phyloP scores from a whole-genome alignment of 345 rosid species.

The Anacardium occidentale region DNA sequence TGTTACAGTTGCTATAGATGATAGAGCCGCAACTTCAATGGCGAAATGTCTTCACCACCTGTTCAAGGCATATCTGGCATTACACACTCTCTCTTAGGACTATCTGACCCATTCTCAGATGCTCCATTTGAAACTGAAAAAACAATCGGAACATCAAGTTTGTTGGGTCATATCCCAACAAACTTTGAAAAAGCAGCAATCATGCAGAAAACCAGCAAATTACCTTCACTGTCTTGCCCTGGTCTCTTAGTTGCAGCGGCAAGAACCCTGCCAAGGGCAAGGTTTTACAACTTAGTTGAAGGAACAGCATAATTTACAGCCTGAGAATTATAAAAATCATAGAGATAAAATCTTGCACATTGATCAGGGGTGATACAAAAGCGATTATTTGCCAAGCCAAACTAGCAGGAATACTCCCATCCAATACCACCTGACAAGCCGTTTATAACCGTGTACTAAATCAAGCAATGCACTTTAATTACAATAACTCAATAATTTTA shows the following conservation, averaged over 20 bases:
- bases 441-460: not conserved
- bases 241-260: no score
- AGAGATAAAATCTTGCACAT: not conserved
- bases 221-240: no score
- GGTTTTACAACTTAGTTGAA: no score
- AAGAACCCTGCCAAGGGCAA: not conserved
- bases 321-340: not conserved
- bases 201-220: not conserved
- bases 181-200: constrained; percentile 6
- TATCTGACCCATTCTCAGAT: no score
- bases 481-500: constrained; percentile 8
- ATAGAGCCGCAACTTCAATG: constrained; percentile 39
- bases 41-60: constrained; percentile 75
- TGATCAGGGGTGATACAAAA: no score
- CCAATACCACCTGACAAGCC: no score
- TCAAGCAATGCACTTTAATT: not conserved
- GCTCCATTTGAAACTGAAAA: no score
- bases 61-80: constrained; percentile 36
- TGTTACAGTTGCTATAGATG: constrained; percentile 2
- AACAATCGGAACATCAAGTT: not conserved
- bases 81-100: no score
- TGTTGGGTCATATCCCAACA: constrained; percentile 1
- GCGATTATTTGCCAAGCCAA: no score
- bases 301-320: not conserved
- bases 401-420: no score